Conservation (phyloP, 2,329 filamentous ascomycete genomes). For the Chaetomium sp. region DNA sequence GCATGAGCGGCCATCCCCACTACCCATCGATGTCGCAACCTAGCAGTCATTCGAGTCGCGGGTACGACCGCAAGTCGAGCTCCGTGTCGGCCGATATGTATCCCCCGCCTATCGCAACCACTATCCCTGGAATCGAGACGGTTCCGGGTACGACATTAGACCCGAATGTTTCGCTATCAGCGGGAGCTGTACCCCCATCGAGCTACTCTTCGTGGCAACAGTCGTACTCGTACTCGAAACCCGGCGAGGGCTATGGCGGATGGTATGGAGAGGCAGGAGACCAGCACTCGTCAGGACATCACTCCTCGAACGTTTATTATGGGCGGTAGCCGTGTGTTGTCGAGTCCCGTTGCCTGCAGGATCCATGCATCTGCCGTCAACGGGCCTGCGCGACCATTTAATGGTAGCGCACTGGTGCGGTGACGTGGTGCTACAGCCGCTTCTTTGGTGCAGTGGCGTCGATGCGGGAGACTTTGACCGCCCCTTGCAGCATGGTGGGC, state of each 20-base stretch:
- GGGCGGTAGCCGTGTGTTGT: constrained; percentile 34
- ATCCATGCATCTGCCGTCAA: constrained; percentile 1
- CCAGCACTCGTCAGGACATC: constrained; percentile 33
- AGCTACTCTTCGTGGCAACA: constrained; percentile 51
- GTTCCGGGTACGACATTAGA: constrained; percentile 42
- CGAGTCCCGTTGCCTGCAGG: not conserved
- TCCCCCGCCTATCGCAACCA: constrained; percentile 44
- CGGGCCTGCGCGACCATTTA: not conserved
- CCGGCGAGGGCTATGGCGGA: constrained; percentile 43
- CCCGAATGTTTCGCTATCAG: constrained; percentile 43
- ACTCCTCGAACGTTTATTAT: constrained; percentile 41
- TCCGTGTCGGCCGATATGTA: constrained; percentile 49
- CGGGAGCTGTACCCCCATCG: constrained; percentile 43
- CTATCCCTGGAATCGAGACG: constrained; percentile 43
- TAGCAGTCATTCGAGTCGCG: constrained; percentile 36
- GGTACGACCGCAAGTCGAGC: constrained; percentile 49
- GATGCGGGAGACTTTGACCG: not conserved
- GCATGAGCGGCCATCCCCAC: constrained; percentile 42
- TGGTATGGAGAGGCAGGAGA: constrained; percentile 42
- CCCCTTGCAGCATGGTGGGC: not conserved
- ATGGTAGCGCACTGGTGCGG: not conserved
- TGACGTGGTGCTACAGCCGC: constrained; percentile 1
- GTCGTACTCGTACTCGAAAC: constrained; percentile 47
- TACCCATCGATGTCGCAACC: constrained; percentile 47
- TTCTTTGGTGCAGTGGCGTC: not conserved